Evolutionary conservation across 2,329 filamentous ascomycete genomes (phyloP), one percentile per base, ranked within the genome.

Genomic region (Zasmidium angulare): DNA sequence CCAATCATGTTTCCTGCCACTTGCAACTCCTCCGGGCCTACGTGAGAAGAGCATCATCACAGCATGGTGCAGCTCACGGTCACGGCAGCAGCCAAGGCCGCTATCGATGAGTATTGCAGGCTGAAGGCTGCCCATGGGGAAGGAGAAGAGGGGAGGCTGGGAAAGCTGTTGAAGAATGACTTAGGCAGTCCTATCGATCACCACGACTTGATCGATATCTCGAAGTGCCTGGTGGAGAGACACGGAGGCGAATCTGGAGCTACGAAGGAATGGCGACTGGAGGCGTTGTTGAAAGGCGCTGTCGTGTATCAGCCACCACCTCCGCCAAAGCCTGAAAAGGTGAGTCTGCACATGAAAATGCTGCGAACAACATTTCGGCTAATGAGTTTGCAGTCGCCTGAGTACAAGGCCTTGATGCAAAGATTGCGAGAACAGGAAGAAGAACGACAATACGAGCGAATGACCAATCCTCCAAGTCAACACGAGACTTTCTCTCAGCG

Each of bases 391-490:
- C 71, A 96, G 86, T 89, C 88, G 0, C 79, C 86, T 7, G 89
- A 96, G 76, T 98, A 93, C 78, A 90, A 91, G 74, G 89, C 88
- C 6, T 81, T 96, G 1, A 98, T 98, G 91, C 86, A 87, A 22
- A 86, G 88, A 17, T 85, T 99, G 20, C 90, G 91, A 63, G 86
- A 84, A 61, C 87, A 95, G 69, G 89, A 93, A 77, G 93, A 98
- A 79, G 84, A 87, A 65, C 86, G 89, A 62, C 83, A 86, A 54
- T 99, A 98, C 79, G 84, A 91, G 66, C 86, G 88, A 71, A 91
- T 98, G 87, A 77, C 89, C 53, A 86, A 88, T 63, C 85, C 87
- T 1, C 76, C 78, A 1, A 75, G 81, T 0, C 74, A 78, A 1
- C 72, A 79, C 62, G 86, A 89, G 64, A 81, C 83, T 19, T 87